phyloP scores from a whole-genome alignment of 192 early-diverging fungal genomes.

The Linderina pennispora region DNA sequence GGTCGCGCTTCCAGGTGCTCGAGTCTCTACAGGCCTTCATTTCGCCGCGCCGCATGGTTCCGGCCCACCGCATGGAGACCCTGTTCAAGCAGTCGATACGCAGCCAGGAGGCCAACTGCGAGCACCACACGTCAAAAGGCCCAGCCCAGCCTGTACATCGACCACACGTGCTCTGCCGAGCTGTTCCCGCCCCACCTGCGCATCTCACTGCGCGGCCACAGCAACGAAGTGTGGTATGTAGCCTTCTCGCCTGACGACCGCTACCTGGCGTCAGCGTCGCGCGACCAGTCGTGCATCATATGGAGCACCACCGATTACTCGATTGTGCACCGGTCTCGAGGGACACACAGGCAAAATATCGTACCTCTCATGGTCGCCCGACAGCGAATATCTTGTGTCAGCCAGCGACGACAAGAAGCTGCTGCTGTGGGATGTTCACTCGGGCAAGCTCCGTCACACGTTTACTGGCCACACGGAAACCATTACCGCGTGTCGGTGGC shows the following conservation, averaged over 20 bases:
- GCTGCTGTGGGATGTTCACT: slow-evolving; percentile 77
- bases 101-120: slow-evolving; percentile 68
- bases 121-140: slow-evolving; percentile 62
- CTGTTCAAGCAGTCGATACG: slow-evolving; percentile 76
- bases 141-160: slow-evolving; percentile 25
- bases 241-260: slow-evolving; percentile 84
- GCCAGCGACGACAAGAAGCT: slow-evolving; percentile 76
- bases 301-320: slow-evolving; percentile 69
- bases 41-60: slow-evolving; percentile 80
- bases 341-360: slow-evolving; percentile 73
- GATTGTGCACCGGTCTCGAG: slow-evolving; percentile 16
- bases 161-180: slow-evolving; percentile 32
- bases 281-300: slow-evolving; percentile 80
- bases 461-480: slow-evolving; percentile 69
- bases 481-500: slow-evolving; percentile 81
- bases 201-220: slow-evolving; percentile 64
- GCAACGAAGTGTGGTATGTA: slow-evolving; percentile 95
- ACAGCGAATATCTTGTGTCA: slow-evolving; percentile 68
- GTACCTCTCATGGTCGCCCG: slow-evolving; percentile 89
- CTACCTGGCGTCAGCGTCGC: slow-evolving; percentile 87
- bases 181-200: slow-evolving; percentile 38
- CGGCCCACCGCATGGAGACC: slow-evolving; percentile 73
- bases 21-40: slow-evolving; percentile 58
- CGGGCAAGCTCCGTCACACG: slow-evolving; percentile 52
- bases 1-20: slow-evolving; percentile 22